A percentile compares a stretch with the other conserved stretches of the same genome.
phyloP scores from a whole-genome alignment of 148 eudicot species.

The Pharnaceum exiguum region DNA sequence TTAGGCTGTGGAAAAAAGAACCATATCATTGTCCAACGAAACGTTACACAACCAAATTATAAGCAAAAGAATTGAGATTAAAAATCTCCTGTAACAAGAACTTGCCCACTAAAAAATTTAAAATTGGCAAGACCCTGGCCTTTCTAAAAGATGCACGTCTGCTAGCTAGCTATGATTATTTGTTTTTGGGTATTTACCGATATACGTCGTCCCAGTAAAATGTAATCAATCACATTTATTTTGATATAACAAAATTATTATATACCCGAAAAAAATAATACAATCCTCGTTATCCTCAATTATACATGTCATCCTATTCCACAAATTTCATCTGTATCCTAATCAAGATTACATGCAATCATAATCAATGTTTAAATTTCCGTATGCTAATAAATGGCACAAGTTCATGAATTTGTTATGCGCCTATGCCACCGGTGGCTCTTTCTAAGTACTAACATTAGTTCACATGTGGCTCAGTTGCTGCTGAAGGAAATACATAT shows the following conservation, averaged over 20 bases:
- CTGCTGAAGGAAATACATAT: conserved; percentile 61
- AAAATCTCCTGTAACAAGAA: conserved; percentile 6
- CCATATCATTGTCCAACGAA: too few species aligned
- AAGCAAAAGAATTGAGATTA: conserved; percentile 15
- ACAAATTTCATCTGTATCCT: conserved; percentile 10
- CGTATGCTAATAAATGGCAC: too few species aligned
- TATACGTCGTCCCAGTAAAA: too few species aligned
- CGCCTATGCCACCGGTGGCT: background rate
- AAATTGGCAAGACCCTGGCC: too few species aligned
- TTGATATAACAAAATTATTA: too few species aligned
- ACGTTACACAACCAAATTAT: conserved; percentile 6
- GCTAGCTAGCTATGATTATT: too few species aligned
- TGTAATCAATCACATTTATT: too few species aligned
- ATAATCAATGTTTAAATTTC: conserved; percentile 12
- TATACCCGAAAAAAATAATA: conserved; percentile 1
- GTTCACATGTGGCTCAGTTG: conserved; percentile 38
- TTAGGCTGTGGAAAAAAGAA: too few species aligned
- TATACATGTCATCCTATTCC: background rate
- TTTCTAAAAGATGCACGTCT: too few species aligned
- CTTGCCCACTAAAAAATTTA: background rate
- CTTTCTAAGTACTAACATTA: conserved; percentile 3
- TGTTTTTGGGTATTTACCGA: too few species aligned
- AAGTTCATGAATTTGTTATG: conserved; percentile 4
- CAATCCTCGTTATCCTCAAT: conserved; percentile 13
- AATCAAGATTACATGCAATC: conserved; percentile 13